A percentile compares a stretch with the other conserved stretches of the same genome.
phyloP scores from a whole-genome alignment of 768 basidiomycete species.

The Boletus reticuloceps region DNA sequence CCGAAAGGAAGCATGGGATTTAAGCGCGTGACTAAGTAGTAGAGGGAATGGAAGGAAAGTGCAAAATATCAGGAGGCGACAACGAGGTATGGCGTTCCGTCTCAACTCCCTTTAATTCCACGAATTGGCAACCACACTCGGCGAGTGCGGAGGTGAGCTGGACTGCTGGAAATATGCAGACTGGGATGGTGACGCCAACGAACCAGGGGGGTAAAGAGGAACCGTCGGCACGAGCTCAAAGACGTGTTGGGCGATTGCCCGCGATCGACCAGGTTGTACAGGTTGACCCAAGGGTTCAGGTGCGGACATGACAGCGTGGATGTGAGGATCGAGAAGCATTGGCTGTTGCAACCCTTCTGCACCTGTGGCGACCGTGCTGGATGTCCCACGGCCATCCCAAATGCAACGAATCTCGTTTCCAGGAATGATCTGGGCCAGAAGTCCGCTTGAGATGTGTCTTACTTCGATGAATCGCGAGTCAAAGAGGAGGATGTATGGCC shows the following conservation, averaged over 20 bases:
- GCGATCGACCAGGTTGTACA: constrained; percentile 38
- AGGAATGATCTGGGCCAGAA: constrained; percentile 77
- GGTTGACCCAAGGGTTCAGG: constrained; percentile 35
- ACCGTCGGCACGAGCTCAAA: constrained; percentile 64
- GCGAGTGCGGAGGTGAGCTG: constrained; percentile 56
- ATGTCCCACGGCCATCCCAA: constrained; percentile 77
- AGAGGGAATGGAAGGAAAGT: too few relatives aligned
- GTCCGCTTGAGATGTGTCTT: constrained; percentile 76
- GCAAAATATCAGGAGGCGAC: neutral
- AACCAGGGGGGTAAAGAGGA: constrained; percentile 38
- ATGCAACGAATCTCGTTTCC: constrained; percentile 82
- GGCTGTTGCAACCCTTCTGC: constrained; percentile 36
- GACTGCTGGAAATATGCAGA: constrained; percentile 52
- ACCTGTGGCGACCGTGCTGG: constrained; percentile 22
- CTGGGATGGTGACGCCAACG: constrained; percentile 53
- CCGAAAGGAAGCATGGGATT: too few relatives aligned
- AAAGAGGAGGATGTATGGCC: constrained; percentile 85
- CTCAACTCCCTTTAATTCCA: constrained; percentile 18
- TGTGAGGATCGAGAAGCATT: constrained; percentile 72
- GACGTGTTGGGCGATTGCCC: constrained; percentile 66
- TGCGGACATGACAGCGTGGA: constrained; percentile 84
- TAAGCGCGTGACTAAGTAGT: too few relatives aligned
- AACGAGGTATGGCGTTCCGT: neutral
- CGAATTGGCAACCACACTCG: constrained; percentile 33
- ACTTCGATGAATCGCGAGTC: constrained; percentile 90